These are phyloP conservation scores for Colletotrichum noveboracense DNA, from an alignment of 2,329 filamentous ascomycete genomes.

Conservation along the genomic window DNA sequence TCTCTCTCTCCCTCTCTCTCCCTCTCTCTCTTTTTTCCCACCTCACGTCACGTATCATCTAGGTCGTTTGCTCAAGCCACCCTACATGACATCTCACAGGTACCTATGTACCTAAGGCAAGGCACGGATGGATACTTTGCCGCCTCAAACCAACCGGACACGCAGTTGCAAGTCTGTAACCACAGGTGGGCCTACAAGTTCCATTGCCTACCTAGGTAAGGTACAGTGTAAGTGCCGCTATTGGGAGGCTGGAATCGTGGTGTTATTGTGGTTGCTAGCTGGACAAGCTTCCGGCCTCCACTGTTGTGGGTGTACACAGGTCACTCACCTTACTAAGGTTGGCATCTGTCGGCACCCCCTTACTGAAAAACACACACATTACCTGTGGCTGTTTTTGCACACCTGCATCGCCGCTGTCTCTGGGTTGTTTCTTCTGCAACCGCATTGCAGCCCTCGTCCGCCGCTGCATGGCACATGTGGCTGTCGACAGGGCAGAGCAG, in stretches of 20 bases:
- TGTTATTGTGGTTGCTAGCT: background rate
- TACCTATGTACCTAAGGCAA: too few species aligned
- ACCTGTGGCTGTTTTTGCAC: background rate
- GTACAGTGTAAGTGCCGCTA: background rate
- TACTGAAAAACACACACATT: too few species aligned
- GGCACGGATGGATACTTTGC: background rate
- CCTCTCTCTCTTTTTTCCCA: too few species aligned
- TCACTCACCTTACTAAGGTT: too few species aligned
- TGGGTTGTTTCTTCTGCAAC: background rate
- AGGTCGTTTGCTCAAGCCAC: too few species aligned
- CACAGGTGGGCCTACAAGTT: background rate
- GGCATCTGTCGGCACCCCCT: too few species aligned
- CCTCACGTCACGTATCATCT: too few species aligned
- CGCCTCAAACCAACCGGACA: background rate
- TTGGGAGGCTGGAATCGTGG: background rate
- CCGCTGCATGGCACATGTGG: background rate
- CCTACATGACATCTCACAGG: background rate
- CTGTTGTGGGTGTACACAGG: background rate
- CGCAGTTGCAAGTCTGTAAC: constrained; percentile 7
- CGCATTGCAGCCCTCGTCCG: background rate
- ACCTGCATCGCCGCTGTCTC: background rate
- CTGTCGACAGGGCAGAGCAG: background rate
- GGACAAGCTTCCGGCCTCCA: constrained; percentile 9
- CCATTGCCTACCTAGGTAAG: too few species aligned
- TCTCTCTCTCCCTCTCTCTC: too few species aligned